These are phyloP conservation scores for Aspergillus biplanus DNA, from an alignment of 495 filamentous ascomycete genomes.

Conservation along the genomic window DNA sequence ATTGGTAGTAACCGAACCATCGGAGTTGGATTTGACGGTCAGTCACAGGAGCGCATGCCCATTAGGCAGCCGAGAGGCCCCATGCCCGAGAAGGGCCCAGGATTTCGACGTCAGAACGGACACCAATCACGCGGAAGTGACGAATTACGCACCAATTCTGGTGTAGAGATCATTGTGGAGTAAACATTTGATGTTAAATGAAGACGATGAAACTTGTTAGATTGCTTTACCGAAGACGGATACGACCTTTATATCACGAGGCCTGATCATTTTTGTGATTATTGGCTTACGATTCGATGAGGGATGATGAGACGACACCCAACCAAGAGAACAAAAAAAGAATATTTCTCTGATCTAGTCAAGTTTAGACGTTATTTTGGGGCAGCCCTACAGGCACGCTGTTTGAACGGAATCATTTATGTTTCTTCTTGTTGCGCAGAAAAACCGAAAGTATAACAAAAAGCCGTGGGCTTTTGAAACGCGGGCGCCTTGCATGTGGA, in stretches of 20 bases:
- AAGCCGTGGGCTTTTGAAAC: constrained; percentile 30
- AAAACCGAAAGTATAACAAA: constrained; percentile 26
- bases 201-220: constrained; percentile 40
- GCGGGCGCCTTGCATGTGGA: constrained; percentile 48
- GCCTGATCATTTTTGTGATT: constrained; percentile 46
- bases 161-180: constrained; percentile 62
- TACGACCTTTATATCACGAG: constrained; percentile 54
- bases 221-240: constrained; percentile 53
- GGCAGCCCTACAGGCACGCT: constrained; percentile 51
- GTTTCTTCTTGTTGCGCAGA: constrained; percentile 32
- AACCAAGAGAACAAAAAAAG: constrained; percentile 42
- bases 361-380: constrained; percentile 56
- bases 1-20: constrained; percentile 86
- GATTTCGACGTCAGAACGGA: constrained; percentile 79
- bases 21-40: constrained; percentile 66
- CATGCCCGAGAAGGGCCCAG: constrained; percentile 72
- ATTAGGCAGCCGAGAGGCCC: constrained; percentile 85
- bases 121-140: constrained; percentile 83
- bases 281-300: constrained; percentile 60
- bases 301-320: constrained; percentile 59
- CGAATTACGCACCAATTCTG: constrained; percentile 63
- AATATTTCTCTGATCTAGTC: constrained; percentile 53
- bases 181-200: constrained; percentile 40
- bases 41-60: constrained; percentile 67
- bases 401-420: constrained; percentile 39